phyloP scores from a whole-genome alignment of 1,139 yeast species.

The Lodderomyces parapsilosis region DNA sequence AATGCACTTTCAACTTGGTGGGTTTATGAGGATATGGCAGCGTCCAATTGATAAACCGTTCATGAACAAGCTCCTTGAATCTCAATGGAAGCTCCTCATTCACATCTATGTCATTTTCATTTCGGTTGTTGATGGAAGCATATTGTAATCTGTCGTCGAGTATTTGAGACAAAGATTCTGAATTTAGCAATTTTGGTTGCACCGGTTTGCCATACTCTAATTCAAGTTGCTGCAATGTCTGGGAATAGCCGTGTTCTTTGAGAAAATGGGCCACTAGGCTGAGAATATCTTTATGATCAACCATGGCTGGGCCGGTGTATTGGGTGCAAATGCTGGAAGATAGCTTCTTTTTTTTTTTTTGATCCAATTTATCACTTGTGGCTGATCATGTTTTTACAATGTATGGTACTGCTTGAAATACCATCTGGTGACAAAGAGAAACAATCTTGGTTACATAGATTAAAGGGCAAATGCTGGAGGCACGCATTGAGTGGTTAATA shows the following conservation, averaged over 20 bases:
- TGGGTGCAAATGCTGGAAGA: slow-evolving; percentile 3
- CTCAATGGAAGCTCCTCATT: slow-evolving; percentile 11
- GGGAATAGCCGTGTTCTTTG: slow-evolving; percentile 39
- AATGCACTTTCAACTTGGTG: slow-evolving; percentile 13
- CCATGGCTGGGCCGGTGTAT: background rate
- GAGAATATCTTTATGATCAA: background rate
- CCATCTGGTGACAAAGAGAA: no score
- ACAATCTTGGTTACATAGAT: no score
- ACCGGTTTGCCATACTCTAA: slow-evolving; percentile 43
- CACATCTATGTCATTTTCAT: slow-evolving; percentile 6
- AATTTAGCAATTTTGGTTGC: slow-evolving; percentile 15
- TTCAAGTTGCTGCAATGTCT: slow-evolving; percentile 50
- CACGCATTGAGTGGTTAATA: no score
- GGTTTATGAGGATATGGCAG: slow-evolving; percentile 28
- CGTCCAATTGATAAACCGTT: slow-evolving; percentile 36
- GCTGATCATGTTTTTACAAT: no score
- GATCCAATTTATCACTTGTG: no score
- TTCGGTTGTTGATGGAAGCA: slow-evolving; percentile 18
- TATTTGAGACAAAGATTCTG: slow-evolving; percentile 51
- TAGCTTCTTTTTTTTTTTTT: no score
- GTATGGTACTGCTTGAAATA: no score
- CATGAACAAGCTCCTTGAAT: slow-evolving; percentile 11
- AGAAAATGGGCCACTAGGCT: slow-evolving; percentile 57
- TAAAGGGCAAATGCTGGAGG: no score
- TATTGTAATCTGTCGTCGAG: slow-evolving; percentile 49